A percentile compares a stretch with the other conserved stretches of the same genome.
Evolutionary conservation across 768 basidiomycete species (phyloP).

Genomic region (Tulasnella sp.): DNA sequence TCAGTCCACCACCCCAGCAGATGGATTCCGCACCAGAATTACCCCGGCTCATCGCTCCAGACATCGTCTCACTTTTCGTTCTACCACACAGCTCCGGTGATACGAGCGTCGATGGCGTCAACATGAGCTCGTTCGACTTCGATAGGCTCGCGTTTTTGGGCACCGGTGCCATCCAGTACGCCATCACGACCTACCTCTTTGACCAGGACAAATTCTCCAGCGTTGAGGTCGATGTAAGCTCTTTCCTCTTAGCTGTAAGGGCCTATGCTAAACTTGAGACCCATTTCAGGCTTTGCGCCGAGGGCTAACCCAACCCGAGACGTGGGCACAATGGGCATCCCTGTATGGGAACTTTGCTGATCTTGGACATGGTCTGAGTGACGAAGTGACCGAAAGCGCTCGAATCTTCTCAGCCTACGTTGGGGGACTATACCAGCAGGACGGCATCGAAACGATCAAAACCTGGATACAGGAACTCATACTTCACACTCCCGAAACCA

Average conservation of each 20-base stretch:
- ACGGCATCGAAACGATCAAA: background rate
- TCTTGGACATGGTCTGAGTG: background rate
- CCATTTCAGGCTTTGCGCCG: background rate
- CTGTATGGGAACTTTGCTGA: background rate
- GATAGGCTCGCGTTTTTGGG: constrained; percentile 5
- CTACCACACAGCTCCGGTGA: background rate
- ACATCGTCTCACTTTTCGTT: background rate
- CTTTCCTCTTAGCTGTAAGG: background rate
- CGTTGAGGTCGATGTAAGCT: background rate
- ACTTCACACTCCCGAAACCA: background rate
- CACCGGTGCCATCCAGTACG: background rate
- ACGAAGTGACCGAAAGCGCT: background rate
- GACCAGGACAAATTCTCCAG: background rate
- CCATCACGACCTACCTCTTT: background rate
- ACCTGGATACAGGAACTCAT: constrained; percentile 9
- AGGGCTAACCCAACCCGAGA: background rate
- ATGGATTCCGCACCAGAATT: background rate
- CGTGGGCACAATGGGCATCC: background rate
- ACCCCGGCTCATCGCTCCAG: background rate
- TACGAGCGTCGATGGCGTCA: background rate
- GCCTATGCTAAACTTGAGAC: no score
- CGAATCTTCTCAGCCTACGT: constrained; percentile 18
- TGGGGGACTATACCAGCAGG: constrained; percentile 18
- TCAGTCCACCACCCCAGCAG: background rate
- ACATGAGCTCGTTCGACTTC: background rate